A percentile compares a stretch with the other conserved stretches of the same genome.
phyloP scores from a whole-genome alignment of 805 yeast genomes.

The Saccharomycopsis sp. region DNA sequence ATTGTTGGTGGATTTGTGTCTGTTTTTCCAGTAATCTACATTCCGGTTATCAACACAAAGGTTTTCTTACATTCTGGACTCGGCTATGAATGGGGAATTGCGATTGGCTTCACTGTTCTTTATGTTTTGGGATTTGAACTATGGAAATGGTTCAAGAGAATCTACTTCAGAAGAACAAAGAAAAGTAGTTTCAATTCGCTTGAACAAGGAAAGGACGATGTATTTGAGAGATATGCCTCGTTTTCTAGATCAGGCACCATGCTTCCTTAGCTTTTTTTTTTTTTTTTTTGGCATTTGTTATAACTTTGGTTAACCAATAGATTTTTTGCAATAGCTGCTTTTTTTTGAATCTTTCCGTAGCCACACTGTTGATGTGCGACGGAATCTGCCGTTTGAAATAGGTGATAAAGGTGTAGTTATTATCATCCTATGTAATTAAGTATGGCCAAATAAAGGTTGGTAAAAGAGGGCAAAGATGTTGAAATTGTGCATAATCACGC shows the following conservation, averaged over 20 bases:
- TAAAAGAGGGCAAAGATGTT: no score
- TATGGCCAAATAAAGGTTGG: no score
- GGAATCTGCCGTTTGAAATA: no score
- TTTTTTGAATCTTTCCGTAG: no score
- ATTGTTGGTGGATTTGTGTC: conserved; percentile 61
- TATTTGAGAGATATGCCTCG: conserved; percentile 56
- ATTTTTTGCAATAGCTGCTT: no score
- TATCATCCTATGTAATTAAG: no score
- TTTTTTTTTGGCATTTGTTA: neutral
- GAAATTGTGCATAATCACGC: no score
- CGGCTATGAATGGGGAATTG: conserved; percentile 75
- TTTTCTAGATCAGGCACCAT: conserved; percentile 48
- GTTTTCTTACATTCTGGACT: conserved; percentile 72
- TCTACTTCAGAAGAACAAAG: conserved; percentile 41
- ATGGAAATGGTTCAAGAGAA: conserved; percentile 63
- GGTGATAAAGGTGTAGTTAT: no score
- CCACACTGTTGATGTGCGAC: no score
- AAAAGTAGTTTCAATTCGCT: conserved; percentile 44
- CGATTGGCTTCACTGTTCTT: conserved; percentile 50
- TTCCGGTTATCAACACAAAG: conserved; percentile 75
- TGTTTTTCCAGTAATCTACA: conserved; percentile 77
- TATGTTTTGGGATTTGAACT: conserved; percentile 58
- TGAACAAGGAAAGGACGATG: conserved; percentile 55
- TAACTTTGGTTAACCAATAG: no score
- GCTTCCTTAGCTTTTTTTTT: neutral